These are phyloP conservation scores for Botrytis hyacinthi DNA, from an alignment of 2,329 filamentous ascomycete genomes.

Conservation along the genomic window DNA sequence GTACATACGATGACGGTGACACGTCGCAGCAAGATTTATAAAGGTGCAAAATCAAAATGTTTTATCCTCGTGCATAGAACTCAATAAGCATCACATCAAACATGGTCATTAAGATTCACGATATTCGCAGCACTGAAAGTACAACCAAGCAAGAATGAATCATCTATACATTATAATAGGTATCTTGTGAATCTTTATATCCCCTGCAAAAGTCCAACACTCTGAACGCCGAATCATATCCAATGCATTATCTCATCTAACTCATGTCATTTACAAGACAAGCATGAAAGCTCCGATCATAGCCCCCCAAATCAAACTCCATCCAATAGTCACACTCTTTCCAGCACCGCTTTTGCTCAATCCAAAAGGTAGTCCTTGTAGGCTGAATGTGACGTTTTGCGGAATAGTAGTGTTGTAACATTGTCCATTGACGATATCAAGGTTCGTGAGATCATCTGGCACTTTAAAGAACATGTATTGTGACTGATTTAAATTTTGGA, in stretches of 20 bases:
- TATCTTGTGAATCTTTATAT: slow-evolving; percentile 1
- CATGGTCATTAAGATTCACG: neutral
- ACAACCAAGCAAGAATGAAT: neutral
- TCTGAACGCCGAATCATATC: slow-evolving; percentile 9
- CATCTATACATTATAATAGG: neutral
- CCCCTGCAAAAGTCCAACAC: neutral
- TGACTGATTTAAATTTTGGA: slow-evolving; percentile 62
- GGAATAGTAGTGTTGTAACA: slow-evolving; percentile 63
- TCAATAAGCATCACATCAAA: neutral
- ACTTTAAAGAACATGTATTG: slow-evolving; percentile 79
- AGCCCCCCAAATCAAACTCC: neutral
- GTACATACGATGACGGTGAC: neutral
- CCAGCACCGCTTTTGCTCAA: slow-evolving; percentile 31
- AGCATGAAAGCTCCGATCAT: neutral
- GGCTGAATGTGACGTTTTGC: slow-evolving; percentile 70
- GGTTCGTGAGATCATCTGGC: slow-evolving; percentile 62
- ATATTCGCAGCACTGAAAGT: too few species aligned
- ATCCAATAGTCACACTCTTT: neutral
- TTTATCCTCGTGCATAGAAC: too few species aligned
- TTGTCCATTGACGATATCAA: slow-evolving; percentile 66
- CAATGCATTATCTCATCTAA: slow-evolving; percentile 6
- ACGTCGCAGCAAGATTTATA: neutral
- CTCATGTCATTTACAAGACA: neutral
- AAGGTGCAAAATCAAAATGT: too few species aligned
- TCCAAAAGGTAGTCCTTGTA: slow-evolving; percentile 56